These are phyloP conservation scores for Platanthera guangdongensis DNA, from an alignment of 106 monocot species.

Conservation along the genomic window DNA sequence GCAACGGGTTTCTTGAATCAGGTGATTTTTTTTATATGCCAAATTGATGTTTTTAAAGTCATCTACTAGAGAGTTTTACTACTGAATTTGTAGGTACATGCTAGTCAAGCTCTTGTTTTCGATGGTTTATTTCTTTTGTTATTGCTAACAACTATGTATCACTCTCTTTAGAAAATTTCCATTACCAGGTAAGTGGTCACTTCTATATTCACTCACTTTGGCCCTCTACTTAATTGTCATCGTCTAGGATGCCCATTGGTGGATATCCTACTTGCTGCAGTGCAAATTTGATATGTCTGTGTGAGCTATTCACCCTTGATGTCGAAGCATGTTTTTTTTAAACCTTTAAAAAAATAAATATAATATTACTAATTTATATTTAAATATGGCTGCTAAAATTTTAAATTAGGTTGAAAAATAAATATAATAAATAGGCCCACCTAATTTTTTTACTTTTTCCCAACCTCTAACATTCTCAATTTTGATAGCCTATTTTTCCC, in stretches of 20 bases:
- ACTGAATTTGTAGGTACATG: neutral
- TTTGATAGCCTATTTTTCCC: too few species aligned
- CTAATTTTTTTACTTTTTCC: too few species aligned
- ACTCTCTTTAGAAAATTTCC: neutral
- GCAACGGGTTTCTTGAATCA: slow-evolving; percentile 73
- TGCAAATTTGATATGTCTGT: neutral
- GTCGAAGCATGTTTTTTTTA: neutral
- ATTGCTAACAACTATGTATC: neutral
- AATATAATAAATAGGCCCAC: too few species aligned
- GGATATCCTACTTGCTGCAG: neutral
- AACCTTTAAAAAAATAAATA: too few species aligned
- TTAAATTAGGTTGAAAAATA: too few species aligned
- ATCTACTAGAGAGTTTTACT: neutral
- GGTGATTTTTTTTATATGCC: slow-evolving; percentile 25
- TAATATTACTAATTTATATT: too few species aligned
- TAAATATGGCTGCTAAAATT: too few species aligned
- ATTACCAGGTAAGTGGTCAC: neutral
- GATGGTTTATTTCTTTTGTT: neutral
- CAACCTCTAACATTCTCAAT: too few species aligned
- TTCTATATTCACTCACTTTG: neutral
- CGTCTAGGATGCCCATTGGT: too few species aligned
- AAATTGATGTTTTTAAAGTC: neutral
- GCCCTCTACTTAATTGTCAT: neutral
- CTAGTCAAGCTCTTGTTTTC: neutral
- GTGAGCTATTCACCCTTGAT: neutral